A percentile compares a stretch with the other conserved stretches of the same genome.
These are phyloP conservation scores for Paecilomyces sp. DNA, from an alignment of 2,329 filamentous ascomycete species.

Conservation along the genomic window DNA sequence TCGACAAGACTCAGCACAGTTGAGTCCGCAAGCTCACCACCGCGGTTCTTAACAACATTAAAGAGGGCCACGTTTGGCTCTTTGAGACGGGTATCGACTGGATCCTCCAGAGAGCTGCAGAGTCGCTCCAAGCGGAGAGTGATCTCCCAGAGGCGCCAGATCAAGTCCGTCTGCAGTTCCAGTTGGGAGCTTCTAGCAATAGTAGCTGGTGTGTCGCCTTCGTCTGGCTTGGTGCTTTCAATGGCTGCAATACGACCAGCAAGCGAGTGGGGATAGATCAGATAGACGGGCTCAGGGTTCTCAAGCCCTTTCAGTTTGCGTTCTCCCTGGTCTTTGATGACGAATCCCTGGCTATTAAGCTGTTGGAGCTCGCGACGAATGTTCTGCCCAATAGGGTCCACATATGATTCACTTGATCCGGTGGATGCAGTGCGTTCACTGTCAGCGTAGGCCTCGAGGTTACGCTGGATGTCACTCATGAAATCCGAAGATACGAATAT, in stretches of 20 bases:
- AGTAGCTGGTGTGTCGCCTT: slow-evolving; percentile 43
- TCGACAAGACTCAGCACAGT: slow-evolving; percentile 87
- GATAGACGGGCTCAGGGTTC: slow-evolving; percentile 91
- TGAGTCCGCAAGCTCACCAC: slow-evolving; percentile 79
- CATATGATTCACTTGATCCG: slow-evolving; percentile 62
- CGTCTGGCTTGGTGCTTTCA: slow-evolving; percentile 44
- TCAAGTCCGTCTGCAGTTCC: slow-evolving; percentile 73
- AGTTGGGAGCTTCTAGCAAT: slow-evolving; percentile 58
- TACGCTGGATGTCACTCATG: slow-evolving; percentile 89
- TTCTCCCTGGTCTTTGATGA: slow-evolving; percentile 94
- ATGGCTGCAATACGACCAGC: slow-evolving; percentile 55
- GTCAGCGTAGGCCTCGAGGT: slow-evolving; percentile 82
- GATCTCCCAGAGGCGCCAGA: slow-evolving; percentile 86
- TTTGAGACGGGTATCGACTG: slow-evolving; percentile 56
- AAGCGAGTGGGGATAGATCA: slow-evolving; percentile 86
- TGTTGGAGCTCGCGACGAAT: slow-evolving; percentile 84
- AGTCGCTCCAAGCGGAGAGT: slow-evolving; percentile 87
- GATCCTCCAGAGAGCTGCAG: slow-evolving; percentile 77
- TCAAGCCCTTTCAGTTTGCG: slow-evolving; percentile 93
- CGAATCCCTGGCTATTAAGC: slow-evolving; percentile 84
- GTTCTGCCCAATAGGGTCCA: slow-evolving; percentile 65
- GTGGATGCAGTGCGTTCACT: slow-evolving; percentile 63
- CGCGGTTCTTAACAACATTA: slow-evolving; percentile 63
- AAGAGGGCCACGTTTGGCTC: slow-evolving; percentile 77
- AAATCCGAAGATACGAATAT: slow-evolving; percentile 97